Percentiles rank a stretch among this genome's conserved stretches.
These are phyloP conservation scores for Cystobasidium ongulense DNA, from an alignment of 768 basidiomycete genomes.

Conservation along the genomic window DNA sequence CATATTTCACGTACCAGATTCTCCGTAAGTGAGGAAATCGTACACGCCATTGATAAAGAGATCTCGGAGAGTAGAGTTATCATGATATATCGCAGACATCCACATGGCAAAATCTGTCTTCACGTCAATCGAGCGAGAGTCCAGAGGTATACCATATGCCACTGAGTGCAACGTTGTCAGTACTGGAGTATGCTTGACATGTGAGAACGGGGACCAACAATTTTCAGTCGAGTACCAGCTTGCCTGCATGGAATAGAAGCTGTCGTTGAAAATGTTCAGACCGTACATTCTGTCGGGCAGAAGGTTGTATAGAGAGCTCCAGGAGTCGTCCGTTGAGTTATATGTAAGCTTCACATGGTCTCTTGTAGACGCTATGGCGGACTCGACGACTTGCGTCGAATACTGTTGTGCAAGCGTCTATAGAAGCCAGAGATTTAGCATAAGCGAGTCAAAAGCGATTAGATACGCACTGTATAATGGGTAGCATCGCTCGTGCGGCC, in stretches of 20 bases:
- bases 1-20: constrained; percentile 1
- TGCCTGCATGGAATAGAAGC: constrained; percentile 25
- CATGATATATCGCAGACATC: constrained; percentile 18
- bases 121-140: not conserved
- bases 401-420: constrained; percentile 27
- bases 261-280: constrained; percentile 18
- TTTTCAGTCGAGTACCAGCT: constrained; percentile 19
- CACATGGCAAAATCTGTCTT: constrained; percentile 26
- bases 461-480: constrained; percentile 22
- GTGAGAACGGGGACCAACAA: not conserved
- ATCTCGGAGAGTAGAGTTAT: constrained; percentile 27
- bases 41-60: constrained; percentile 31
- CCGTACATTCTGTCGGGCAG: constrained; percentile 25
- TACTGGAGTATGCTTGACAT: not conserved
- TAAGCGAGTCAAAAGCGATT: not conserved
- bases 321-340: constrained; percentile 19
- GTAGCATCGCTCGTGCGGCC: constrained; percentile 11
- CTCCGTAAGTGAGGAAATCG: constrained; percentile 14
- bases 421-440: not conserved
- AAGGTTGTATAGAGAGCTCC: constrained; percentile 32
- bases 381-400: not conserved
- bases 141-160: constrained; percentile 28
- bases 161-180: not conserved
- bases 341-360: constrained; percentile 31
- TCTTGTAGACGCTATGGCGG: constrained; percentile 11